Conservation (phyloP, 352 stramenopile genomes). For the Pythium plurisporium region DNA sequence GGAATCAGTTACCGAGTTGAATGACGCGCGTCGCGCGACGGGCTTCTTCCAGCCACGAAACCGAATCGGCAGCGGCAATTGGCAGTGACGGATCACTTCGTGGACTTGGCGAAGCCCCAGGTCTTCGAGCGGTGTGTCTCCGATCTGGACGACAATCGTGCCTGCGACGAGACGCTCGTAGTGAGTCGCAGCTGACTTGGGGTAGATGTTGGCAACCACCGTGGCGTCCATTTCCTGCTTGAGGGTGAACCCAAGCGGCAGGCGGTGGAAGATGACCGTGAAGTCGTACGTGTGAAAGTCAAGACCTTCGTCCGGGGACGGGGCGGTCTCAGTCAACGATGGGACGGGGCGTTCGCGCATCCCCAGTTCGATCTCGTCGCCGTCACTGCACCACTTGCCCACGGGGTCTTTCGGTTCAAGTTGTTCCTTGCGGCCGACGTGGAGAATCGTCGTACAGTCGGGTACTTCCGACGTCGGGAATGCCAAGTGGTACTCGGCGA, state of each 20-base stretch:
- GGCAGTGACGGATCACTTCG: slow-evolving; percentile 75
- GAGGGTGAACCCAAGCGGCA: slow-evolving; percentile 83
- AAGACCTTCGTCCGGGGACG: slow-evolving; percentile 4
- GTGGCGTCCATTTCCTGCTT: slow-evolving; percentile 71
- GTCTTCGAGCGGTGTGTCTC: slow-evolving; percentile 42
- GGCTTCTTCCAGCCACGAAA: slow-evolving; percentile 50
- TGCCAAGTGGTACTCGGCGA: slow-evolving; percentile 53
- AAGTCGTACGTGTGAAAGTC: slow-evolving; percentile 54
- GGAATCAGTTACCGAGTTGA: background rate
- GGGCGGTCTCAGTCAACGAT: background rate
- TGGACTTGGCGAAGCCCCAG: slow-evolving; percentile 81
- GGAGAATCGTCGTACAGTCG: slow-evolving; percentile 71
- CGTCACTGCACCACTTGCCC: slow-evolving; percentile 38
- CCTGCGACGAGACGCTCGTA: slow-evolving; percentile 66
- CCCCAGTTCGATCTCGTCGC: slow-evolving; percentile 64
- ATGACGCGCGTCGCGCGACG: slow-evolving; percentile 3
- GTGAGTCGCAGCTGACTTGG: slow-evolving; percentile 66
- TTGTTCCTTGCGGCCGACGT: slow-evolving; percentile 50
- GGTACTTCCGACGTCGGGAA: slow-evolving; percentile 67
- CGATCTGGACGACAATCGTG: slow-evolving; percentile 74
- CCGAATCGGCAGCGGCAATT: slow-evolving; percentile 57
- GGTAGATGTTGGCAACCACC: slow-evolving; percentile 83
- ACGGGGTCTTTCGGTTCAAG: slow-evolving; percentile 49
- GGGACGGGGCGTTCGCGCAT: slow-evolving; percentile 19
- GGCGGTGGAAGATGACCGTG: slow-evolving; percentile 75